Base-by-base conservation (phyloP, 148 eudicot genomes). In the Fagopyrum esculentum region DNA sequence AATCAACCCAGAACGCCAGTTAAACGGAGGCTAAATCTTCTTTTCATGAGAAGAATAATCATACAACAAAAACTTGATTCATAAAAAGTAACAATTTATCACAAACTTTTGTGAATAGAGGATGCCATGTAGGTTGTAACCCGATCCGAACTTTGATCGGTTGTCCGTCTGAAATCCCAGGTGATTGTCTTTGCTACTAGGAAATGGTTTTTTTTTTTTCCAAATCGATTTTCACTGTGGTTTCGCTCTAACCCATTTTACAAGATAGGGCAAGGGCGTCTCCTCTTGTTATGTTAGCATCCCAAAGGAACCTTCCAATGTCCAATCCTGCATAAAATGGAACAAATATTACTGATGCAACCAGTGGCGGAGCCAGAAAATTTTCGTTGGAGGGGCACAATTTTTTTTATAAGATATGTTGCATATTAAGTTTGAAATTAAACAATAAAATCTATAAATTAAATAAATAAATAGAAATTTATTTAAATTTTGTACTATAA, bases 321-420 rank as follows among this genome's bases (percentile, higher is more conserved):
- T 87, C 86, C 1, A 87, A 48, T 2, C 90, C 87, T 6, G 86
- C 79, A 5, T 84, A 87, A 19, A 69, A 87, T 3, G 90, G 90
- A 0, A 86, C 84, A 16, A 74, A 85, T 8, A 87, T 70, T 1
- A 83, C 84, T 2, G 87, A 74, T 3, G 87, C 90, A 7, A 74
- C 3, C 0, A 78, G 43, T 0, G 86, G 84, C n/a, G n/a, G n/a
- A n/a, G n/a, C n/a, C n/a, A n/a, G n/a, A n/a, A n/a, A n/a, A n/a
- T n/a, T n/a, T n/a, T n/a, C n/a, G n/a, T n/a, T n/a, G n/a, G n/a
- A n/a, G n/a, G n/a, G n/a, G n/a, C n/a, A n/a, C n/a, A n/a, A n/a
- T n/a, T n/a, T n/a, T n/a, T n/a, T n/a, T n/a, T n/a, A n/a, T n/a
- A n/a, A n/a, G n/a, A n/a, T n/a, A n/a, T n/a, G n/a, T n/a, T n/a